A percentile compares a stretch with the other conserved stretches of the same genome.
These are phyloP conservation scores for Arthrinium puccinioides DNA, from an alignment of 2,329 filamentous ascomycete species.

Conservation along the genomic window DNA sequence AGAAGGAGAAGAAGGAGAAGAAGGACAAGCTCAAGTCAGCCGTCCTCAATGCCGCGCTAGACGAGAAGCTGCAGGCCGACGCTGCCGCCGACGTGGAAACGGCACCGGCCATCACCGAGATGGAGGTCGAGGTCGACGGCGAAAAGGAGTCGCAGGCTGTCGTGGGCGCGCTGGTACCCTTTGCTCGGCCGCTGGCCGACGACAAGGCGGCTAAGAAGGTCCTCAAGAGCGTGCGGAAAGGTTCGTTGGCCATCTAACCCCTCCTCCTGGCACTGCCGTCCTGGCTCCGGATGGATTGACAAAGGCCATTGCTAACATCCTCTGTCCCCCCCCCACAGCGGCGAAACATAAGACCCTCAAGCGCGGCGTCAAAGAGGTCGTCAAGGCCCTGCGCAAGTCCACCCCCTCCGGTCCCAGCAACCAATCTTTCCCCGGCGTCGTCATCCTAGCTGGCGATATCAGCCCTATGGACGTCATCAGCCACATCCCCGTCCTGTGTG, in stretches of 20 bases:
- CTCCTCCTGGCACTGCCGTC: constrained; percentile 8
- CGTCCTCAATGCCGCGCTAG: constrained; percentile 52
- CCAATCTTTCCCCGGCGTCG: constrained; percentile 62
- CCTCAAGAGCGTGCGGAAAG: constrained; percentile 49
- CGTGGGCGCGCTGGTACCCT: constrained; percentile 65
- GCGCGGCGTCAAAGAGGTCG: constrained; percentile 97
- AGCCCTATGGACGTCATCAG: constrained; percentile 98
- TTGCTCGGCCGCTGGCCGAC: constrained; percentile 73
- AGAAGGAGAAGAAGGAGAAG: constrained; percentile 59
- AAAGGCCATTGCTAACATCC: constrained; percentile 13
- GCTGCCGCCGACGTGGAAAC: constrained; percentile 36
- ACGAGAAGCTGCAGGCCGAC: constrained; percentile 56
- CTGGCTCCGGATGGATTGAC: constrained; percentile 6
- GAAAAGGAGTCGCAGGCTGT: constrained; percentile 37
- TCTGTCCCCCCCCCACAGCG: constrained; percentile 45
- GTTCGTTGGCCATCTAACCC: constrained; percentile 27
- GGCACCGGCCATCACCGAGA: constrained; percentile 29
- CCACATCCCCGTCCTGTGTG: constrained; percentile 94
- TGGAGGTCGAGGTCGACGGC: constrained; percentile 37
- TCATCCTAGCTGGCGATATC: constrained; percentile 94
- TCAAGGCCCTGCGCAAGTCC: constrained; percentile 96
- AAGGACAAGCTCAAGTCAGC: constrained; percentile 62
- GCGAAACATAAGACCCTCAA: constrained; percentile 94
- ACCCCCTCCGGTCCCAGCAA: constrained; percentile 59
- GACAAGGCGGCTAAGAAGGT: constrained; percentile 66